Evolutionary conservation across 345 rosid genomes (phyloP).

Genomic region (Eucalyptus virginea): DNA sequence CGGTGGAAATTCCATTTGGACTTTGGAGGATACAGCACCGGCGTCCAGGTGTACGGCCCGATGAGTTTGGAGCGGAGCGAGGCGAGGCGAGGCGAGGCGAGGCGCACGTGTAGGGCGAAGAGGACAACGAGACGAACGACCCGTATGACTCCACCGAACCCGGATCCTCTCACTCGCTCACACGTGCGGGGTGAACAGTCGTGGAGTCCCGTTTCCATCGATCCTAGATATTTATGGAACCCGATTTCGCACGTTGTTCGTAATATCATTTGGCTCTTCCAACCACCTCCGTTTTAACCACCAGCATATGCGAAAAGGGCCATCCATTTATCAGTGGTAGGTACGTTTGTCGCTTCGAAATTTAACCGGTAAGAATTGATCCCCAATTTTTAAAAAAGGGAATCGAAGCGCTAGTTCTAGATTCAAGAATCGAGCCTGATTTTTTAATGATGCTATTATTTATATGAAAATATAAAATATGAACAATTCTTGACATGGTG

Average conservation of each 20-base stretch:
- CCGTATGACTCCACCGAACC: background rate
- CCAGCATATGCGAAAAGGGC: background rate
- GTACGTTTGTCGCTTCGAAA: background rate
- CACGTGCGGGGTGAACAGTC: background rate
- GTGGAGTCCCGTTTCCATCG: background rate
- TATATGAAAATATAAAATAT: fast-evolving
- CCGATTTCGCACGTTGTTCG: background rate
- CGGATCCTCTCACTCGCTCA: background rate
- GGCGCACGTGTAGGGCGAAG: background rate
- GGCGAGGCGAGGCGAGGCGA: background rate
- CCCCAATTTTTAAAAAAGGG: fast-evolving
- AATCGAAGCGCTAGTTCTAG: fast-evolving
- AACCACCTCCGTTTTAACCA: background rate
- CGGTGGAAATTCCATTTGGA: background rate
- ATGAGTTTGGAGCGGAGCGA: background rate
- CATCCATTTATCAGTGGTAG: background rate
- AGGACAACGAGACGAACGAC: background rate
- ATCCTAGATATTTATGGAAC: background rate
- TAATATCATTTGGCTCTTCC: background rate
- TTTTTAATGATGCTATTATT: background rate
- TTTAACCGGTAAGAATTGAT: background rate
- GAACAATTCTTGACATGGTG: background rate
- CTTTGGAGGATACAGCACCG: background rate
- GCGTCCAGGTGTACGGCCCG: background rate
- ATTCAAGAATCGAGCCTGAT: background rate